Conservation (phyloP, 192 early-diverging fungal genomes). For the Jimgerdemannia lactiflua region DNA sequence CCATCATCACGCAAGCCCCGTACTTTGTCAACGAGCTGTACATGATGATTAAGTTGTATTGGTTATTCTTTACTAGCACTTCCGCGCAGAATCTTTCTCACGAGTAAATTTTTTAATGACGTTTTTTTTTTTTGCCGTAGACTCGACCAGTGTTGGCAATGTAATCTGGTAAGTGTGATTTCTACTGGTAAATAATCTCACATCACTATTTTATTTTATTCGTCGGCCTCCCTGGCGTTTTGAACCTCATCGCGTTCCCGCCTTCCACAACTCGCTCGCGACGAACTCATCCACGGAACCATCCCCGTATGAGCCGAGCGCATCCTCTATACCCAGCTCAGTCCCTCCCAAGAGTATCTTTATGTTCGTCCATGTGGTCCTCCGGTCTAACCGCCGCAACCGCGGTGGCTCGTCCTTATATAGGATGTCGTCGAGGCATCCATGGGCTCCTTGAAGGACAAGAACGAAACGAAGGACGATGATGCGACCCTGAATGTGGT, state of each 20-base stretch:
- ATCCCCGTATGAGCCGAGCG: too few species aligned
- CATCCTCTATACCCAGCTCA: too few species aligned
- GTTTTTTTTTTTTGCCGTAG: neutral
- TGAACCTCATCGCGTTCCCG: constrained; percentile 17
- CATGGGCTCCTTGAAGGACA: neutral
- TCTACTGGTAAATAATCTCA: neutral
- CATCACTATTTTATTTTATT: neutral
- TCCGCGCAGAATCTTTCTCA: too few species aligned
- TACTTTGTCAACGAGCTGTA: constrained; percentile 9
- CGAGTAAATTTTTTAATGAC: too few species aligned
- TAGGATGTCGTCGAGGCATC: neutral
- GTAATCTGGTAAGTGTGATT: constrained; percentile 1
- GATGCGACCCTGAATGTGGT: too few species aligned
- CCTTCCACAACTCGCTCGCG: constrained; percentile 4
- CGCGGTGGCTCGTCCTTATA: neutral
- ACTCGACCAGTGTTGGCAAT: too few species aligned
- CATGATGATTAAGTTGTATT: constrained; percentile 1
- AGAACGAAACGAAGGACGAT: too few species aligned
- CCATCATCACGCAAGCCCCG: constrained; percentile 7
- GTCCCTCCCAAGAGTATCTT: too few species aligned
- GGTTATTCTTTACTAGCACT: too few species aligned
- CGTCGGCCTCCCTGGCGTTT: neutral
- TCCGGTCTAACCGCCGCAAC: neutral
- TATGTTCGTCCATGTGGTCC: neutral
- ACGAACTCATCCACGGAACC: constrained; percentile 7